Evolutionary conservation across 1,284 basidiomycete genomes (phyloP), one percentile per base, ranked within the genome.

Genomic region (Retiboletus flavoniger): DNA sequence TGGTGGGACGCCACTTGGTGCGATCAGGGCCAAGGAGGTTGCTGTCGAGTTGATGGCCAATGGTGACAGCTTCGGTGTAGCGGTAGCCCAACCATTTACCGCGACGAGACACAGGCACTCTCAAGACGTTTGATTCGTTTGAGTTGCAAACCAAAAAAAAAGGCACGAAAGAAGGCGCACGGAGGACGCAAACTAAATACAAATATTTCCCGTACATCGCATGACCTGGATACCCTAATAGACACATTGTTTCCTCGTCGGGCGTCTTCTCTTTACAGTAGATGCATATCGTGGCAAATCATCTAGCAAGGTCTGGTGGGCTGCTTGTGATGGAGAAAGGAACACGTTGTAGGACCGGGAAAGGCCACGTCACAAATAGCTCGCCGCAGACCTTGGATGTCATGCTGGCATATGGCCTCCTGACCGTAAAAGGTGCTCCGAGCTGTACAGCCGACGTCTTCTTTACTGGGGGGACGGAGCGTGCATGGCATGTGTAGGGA

Each of bases 21-120:
- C 51, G 34, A 54, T 46, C 35, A 54, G 64, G 45, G 68, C 67
- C 39, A 68, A 70, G 53, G 56, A 71, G 35, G 50, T 68, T 24
- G 60, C 61, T 0, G 48, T 45, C 6, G 60, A 58, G 43, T 42
- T 68, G 39, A 49, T 69, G 55, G 47, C 26, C 7, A 34, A 41
- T 50, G 43, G 39, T 4, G 50, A 64, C 19, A 42, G 8, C 16
- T 29, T 51, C 1, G 43, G 47, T 19, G 19, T 28, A 17, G 31
- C 34, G 13, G 19, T 17, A 3, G 14, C 34, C 6, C 41, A 58
- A n/a, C 39, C 51, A 13, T 45, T 61, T 7, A 1, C 42, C 16
- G 9, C 28, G 13, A 31, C 19, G 43, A 29, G 52, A 50, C 44
- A 29, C 17, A 11, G 13, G 2, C 43, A 51, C 7, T 41, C 48